These are phyloP conservation scores for Plectranthus barbatus DNA, from an alignment of 257 asterid genomes.

Conservation along the genomic window DNA sequence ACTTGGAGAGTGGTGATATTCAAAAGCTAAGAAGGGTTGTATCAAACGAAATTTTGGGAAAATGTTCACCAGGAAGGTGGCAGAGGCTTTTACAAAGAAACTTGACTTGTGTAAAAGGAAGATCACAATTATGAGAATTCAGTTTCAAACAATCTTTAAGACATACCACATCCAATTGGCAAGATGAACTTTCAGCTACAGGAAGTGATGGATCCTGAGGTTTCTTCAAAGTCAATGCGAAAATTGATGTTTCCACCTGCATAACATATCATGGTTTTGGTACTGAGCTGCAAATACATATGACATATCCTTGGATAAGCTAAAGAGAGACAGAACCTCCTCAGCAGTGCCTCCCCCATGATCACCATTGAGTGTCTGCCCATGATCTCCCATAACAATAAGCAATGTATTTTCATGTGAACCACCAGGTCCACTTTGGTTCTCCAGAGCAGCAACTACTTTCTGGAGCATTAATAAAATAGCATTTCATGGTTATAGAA, in stretches of 20 bases:
- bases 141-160: conserved; percentile 13
- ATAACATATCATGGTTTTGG: conserved; percentile 19
- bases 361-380: conserved; percentile 92
- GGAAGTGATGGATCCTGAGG: conserved; percentile 33
- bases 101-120: conserved; percentile 4
- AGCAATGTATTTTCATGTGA: conserved; percentile 90
- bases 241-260: conserved; percentile 89
- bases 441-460: conserved; percentile 62
- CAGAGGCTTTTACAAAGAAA: not conserved
- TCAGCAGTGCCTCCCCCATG: conserved; percentile 97
- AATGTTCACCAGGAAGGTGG: conserved; percentile 1
- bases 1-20: conserved; percentile 1
- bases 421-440: conserved; percentile 80
- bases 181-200: conserved; percentile 40
- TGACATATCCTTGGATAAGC: conserved; percentile 3
- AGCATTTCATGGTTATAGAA: conserved; percentile 10
- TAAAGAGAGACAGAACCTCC: conserved; percentile 50
- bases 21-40: not conserved
- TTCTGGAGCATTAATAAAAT: conserved; percentile 36
- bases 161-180: conserved; percentile 61
- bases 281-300: not conserved
- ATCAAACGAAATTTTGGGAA: not conserved
- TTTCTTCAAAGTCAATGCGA: conserved; percentile 69
- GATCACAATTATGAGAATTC: conserved; percentile 5
- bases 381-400: conserved; percentile 98